Conservation (phyloP, 2,329 filamentous ascomycete genomes). For the Ambrosiella cleistominuta region DNA sequence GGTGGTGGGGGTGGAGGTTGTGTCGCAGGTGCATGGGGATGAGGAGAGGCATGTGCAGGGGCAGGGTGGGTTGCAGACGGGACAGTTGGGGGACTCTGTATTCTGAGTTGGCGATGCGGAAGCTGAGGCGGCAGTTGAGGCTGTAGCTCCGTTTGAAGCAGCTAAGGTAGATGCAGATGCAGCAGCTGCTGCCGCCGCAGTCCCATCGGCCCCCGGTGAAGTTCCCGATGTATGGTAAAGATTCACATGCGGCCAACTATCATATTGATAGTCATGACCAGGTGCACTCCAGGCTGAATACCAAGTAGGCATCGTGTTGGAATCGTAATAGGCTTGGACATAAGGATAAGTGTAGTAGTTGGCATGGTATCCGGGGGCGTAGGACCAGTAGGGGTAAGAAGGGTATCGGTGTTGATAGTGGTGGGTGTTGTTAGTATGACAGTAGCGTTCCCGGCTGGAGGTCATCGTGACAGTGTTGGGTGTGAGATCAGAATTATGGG, state of each 20-base stretch:
- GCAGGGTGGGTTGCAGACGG: neutral
- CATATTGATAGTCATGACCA: too few relatives aligned
- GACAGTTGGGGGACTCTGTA: neutral
- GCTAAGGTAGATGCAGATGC: neutral
- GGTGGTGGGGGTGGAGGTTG: too few relatives aligned
- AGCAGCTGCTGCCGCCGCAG: neutral
- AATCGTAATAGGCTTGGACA: neutral
- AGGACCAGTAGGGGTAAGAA: neutral
- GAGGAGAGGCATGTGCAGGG: neutral
- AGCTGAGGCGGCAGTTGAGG: neutral
- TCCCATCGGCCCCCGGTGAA: neutral
- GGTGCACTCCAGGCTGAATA: too few relatives aligned
- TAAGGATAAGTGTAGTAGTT: neutral
- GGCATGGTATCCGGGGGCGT: neutral
- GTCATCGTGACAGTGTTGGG: too few relatives aligned
- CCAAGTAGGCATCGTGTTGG: neutral
- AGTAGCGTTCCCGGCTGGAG: too few relatives aligned
- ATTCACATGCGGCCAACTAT: too few relatives aligned
- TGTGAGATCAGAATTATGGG: too few relatives aligned
- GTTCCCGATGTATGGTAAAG: neutral
- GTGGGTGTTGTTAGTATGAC: too few relatives aligned
- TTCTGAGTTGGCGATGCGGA: neutral
- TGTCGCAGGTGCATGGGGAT: too few relatives aligned
- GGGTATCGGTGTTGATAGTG: neutral
- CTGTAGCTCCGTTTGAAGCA: neutral